Evolutionary conservation across 331 rosid species (phyloP).

Genomic region (Telfairia occidentalis): DNA sequence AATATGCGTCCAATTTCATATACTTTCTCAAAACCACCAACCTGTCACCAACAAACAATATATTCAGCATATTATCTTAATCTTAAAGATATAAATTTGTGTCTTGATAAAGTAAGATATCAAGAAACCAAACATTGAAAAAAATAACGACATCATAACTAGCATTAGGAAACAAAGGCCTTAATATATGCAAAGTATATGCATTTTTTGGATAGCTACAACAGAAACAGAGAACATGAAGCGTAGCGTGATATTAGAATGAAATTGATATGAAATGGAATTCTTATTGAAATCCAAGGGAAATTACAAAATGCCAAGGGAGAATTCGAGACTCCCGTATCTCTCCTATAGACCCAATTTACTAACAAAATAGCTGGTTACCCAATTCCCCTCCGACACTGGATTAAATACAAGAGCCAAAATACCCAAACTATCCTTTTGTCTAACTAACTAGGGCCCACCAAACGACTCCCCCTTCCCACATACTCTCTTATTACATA

Average conservation of each 20-base stretch:
- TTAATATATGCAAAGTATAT: neutral
- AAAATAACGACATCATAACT: neutral
- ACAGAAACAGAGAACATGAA: neutral
- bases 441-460: no score
- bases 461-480: no score
- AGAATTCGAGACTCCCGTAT: no score
- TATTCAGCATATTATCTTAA: neutral
- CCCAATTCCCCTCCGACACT: no score
- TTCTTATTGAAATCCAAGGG: no score
- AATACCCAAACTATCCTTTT: no score
- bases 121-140: neutral
- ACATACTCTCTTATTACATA: no score
- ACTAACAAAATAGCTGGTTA: no score
- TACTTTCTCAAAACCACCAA: slow-evolving; percentile 93
- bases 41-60: slow-evolving; percentile 38
- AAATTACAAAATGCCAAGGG: no score
- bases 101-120: neutral
- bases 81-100: neutral
- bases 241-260: neutral
- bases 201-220: neutral
- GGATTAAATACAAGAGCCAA: no score
- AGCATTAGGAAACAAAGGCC: neutral
- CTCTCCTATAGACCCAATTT: no score
- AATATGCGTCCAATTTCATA: slow-evolving; percentile 94
- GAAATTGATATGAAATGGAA: no score